Base-by-base conservation (phyloP, 2,329 filamentous ascomycete genomes). In the Myrmaecium sp. region DNA sequence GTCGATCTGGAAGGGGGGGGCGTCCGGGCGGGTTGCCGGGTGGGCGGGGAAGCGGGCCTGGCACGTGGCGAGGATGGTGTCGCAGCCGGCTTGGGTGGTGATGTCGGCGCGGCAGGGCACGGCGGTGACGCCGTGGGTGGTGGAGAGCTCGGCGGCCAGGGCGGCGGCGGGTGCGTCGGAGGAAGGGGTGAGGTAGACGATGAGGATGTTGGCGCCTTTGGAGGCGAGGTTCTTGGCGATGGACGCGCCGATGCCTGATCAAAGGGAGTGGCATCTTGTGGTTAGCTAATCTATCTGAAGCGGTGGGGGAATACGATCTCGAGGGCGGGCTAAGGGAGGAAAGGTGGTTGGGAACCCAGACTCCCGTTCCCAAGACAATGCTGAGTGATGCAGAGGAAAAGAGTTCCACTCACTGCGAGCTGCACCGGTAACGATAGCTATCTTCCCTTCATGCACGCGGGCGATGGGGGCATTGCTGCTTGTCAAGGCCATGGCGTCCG, bases 381-480 rank as follows among this genome's bases (percentile, higher is more conserved):
- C 4, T 4, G 12, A 21, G 22, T 21, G 14, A 25, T 26, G 16
- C 11, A 25, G 15, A 18, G 17, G 8, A 17, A 16, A 6, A 14
- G 18, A n/a, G n/a, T n/a, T 5, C 10, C 14, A 29, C 41, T 34
- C 60, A 80, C 79, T 78, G 59, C 81, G 60, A 31, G 79, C 82
- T 31, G 72, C 75, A 30, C 81, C 81, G 2, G 80, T 89, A 24
- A 89, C 62, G 37, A 89, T 73, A 27, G 68, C 79, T 27, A 84
- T 60, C 49, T 82, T 82, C 38, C 77, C 77, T 45, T 80, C 70
- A 5, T 60, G 45, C 6, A 55, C 39, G 29, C 57, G 48, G 15
- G n/a, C n/a, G n/a, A n/a, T n/a, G n/a, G n/a, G n/a, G n/a, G n/a
- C n/a, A n/a, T n/a, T n/a, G n/a, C n/a, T n/a, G n/a, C n/a, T n/a